A percentile compares a stretch with the other conserved stretches of the same genome.
These are phyloP conservation scores for Cryomyces minteri DNA, from an alignment of 495 filamentous ascomycete species.

Conservation along the genomic window DNA sequence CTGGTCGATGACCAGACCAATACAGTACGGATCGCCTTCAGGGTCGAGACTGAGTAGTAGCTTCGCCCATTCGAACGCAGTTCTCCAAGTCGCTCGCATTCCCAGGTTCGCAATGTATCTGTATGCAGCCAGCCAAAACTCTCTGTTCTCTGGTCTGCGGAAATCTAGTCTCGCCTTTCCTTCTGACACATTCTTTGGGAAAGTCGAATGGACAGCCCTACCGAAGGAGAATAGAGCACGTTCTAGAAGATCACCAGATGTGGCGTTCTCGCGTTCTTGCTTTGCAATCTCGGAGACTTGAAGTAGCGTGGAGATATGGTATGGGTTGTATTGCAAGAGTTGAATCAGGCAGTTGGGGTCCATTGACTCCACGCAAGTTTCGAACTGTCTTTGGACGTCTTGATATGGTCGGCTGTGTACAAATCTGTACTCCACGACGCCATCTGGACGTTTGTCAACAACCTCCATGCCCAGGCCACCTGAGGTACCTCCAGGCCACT, in stretches of 20 bases:
- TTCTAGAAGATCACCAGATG: slow-evolving; percentile 77
- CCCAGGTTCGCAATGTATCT: slow-evolving; percentile 68
- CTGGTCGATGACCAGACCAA: slow-evolving; percentile 62
- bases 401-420: slow-evolving; percentile 63
- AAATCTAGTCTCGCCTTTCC: slow-evolving; percentile 73
- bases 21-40: slow-evolving; percentile 62
- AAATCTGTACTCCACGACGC: slow-evolving; percentile 48
- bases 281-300: slow-evolving; percentile 86
- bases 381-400: slow-evolving; percentile 56
- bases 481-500: slow-evolving; percentile 68
- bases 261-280: slow-evolving; percentile 69
- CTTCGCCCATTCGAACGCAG: slow-evolving; percentile 85
- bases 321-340: slow-evolving; percentile 54
- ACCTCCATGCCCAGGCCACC: slow-evolving; percentile 75
- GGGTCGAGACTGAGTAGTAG: slow-evolving; percentile 58
- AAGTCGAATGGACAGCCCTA: slow-evolving; percentile 62
- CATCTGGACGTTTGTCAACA: slow-evolving; percentile 30
- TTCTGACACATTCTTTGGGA: slow-evolving; percentile 51
- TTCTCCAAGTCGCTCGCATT: slow-evolving; percentile 85
- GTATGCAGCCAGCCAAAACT: slow-evolving; percentile 81
- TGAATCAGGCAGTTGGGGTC: slow-evolving; percentile 54
- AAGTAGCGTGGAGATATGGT: slow-evolving; percentile 83
- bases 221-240: slow-evolving; percentile 87
- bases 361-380: slow-evolving; percentile 59
- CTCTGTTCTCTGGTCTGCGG: slow-evolving; percentile 61